These are phyloP conservation scores for Chrysosporium queenslandicum DNA, from an alignment of 2,329 filamentous ascomycete genomes.

Conservation along the genomic window DNA sequence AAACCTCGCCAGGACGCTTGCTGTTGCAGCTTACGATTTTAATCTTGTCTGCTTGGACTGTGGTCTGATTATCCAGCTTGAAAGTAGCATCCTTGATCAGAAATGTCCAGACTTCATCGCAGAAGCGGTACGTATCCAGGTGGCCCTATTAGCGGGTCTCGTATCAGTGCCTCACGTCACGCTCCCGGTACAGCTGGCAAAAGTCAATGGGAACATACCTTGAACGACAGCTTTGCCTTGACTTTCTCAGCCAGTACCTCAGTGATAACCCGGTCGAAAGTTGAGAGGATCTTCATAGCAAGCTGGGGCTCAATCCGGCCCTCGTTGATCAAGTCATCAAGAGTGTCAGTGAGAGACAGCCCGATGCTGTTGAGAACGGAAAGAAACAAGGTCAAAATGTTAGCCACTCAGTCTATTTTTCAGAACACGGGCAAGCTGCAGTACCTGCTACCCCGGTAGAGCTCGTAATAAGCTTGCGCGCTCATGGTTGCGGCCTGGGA, in stretches of 20 bases:
- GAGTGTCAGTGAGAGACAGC: conserved; percentile 83
- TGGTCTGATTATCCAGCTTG: conserved; percentile 77
- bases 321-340: conserved; percentile 91
- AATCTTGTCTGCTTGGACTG: conserved; percentile 76
- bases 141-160: conserved; percentile 55
- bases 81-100: conserved; percentile 98
- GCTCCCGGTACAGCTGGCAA: not conserved
- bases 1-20: conserved; percentile 58
- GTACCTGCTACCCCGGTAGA: conserved; percentile 98
- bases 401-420: conserved; percentile 6
- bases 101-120: conserved; percentile 99
- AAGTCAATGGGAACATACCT: conserved; percentile 49
- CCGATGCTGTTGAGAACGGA: conserved; percentile 78
- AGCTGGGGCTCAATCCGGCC: conserved; percentile 94
- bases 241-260: conserved; percentile 88
- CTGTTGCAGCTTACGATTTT: conserved; percentile 98
- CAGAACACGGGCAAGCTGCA: conserved; percentile 3
- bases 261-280: conserved; percentile 89
- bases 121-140: conserved; percentile 97
- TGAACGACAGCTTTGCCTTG: conserved; percentile 83
- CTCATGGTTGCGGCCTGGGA: conserved; percentile 35
- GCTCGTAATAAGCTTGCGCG: conserved; percentile 65
- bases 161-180: conserved; percentile 3
- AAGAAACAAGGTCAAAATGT: conserved; percentile 16
- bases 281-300: conserved; percentile 93